Evolutionary conservation across 2,329 filamentous ascomycete species (phyloP), one percentile per base, ranked within the genome.

Genomic region (Plectosphaerella cucumerina): DNA sequence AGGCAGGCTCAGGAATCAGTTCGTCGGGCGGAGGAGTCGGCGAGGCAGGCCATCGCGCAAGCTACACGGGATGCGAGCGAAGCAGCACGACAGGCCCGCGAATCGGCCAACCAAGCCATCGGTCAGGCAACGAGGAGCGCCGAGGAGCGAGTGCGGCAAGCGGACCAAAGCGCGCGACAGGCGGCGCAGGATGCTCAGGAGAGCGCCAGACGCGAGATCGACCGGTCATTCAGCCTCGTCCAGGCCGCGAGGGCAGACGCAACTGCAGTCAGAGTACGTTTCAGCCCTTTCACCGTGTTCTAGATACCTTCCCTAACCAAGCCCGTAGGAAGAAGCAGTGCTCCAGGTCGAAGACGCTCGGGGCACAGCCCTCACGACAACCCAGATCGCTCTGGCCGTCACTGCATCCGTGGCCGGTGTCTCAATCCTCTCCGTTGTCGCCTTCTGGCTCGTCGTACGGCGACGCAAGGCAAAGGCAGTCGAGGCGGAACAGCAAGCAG

Each of bases 401-500:
- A 68, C 73, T 4, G 71, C 67, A 14, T 69, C 67, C 45, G 68
- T 74, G 33, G 60, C 74, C 47, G 72, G 67, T n/a, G 69, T 69
- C 3, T 65, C 69, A 1, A 57, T 75, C 18, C 59, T 75, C 31
- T 71, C 68, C 1, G 65, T 72, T 4, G 47, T 67, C 3, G 60
- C 62, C 22, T 69, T 70, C 52, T 69, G 68, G 37, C 57, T 70
- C 17, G 60, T 73, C 22, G 53, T 65, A 11, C 64, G 68, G 33
- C 61, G 58, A 49, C 52, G 60, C 35, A 53, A 56, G 41, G 59
- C 59, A 26, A 60, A 61, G 50, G 51, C 53, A 12, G 54, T 49
- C 35, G 23, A 26, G n/a, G 33, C 42, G 9, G 35, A 39, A 14
- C 35, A 39, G 14, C 15, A 39, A 10, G 39, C 17, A 11, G n/a